Evolutionary conservation across 2,329 filamentous ascomycete genomes (phyloP).

Genomic region (Paraconiothyrium brasiliense): DNA sequence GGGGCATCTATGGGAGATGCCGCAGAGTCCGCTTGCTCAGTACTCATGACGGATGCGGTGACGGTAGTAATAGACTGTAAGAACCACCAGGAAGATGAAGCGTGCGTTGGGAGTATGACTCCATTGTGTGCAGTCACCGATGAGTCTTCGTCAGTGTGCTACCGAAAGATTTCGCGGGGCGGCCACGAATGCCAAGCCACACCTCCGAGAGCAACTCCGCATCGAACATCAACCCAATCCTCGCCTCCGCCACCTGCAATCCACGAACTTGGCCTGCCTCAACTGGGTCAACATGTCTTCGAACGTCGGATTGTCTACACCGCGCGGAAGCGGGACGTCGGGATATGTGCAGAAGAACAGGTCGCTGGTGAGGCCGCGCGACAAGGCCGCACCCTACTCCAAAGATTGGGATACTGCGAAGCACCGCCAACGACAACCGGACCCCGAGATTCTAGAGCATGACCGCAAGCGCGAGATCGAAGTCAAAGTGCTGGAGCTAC

Average conservation of each 20-base stretch:
- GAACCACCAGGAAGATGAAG: not conserved
- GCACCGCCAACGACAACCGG: conserved; percentile 83
- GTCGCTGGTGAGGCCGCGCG: conserved; percentile 85
- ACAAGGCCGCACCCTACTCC: conserved; percentile 79
- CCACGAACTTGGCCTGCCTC: conserved; percentile 2
- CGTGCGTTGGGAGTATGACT: conserved; percentile 22
- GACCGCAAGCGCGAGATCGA: conserved; percentile 91
- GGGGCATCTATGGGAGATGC: conserved; percentile 25
- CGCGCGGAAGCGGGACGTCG: conserved; percentile 92
- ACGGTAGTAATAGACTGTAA: not conserved
- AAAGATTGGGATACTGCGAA: conserved; percentile 74
- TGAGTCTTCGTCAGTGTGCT: conserved; percentile 30
- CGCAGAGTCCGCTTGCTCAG: conserved; percentile 11
- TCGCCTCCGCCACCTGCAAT: conserved; percentile 14
- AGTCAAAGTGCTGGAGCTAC: conserved; percentile 89
- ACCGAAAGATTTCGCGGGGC: conserved; percentile 42
- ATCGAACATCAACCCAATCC: conserved; percentile 5
- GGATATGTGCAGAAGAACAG: conserved; percentile 98
- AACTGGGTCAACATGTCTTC: conserved; percentile 76
- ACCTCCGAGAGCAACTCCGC: conserved; percentile 36
- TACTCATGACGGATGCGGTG: conserved; percentile 33
- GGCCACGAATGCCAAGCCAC: conserved; percentile 18
- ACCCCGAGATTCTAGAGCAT: conserved; percentile 92
- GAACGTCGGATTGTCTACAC: conserved; percentile 95
- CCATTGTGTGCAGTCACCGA: conserved; percentile 27